A percentile compares a stretch with the other conserved stretches of the same genome.
phyloP scores from a whole-genome alignment of 2,329 filamentous ascomycete species.

The Sporothrix variecibatus region DNA sequence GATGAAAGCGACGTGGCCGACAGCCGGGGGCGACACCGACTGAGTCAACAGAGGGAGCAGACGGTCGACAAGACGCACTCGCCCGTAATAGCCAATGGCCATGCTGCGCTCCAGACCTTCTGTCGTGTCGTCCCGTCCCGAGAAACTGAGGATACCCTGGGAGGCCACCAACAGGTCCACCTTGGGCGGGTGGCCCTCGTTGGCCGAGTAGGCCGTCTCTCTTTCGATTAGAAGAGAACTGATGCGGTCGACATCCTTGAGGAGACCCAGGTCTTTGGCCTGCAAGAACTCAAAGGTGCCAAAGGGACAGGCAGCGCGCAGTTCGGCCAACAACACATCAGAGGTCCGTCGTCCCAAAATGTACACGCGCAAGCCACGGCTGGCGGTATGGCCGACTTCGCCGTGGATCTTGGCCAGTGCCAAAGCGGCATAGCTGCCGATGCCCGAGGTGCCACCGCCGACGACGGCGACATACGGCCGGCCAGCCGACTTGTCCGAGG shows the following conservation, averaged over 20 bases:
- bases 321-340: constrained; percentile 36
- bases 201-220: constrained; percentile 32
- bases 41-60: constrained; percentile 38
- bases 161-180: constrained; percentile 40
- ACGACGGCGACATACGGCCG: constrained; percentile 32
- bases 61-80: constrained; percentile 37
- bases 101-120: constrained; percentile 39
- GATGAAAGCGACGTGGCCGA: constrained; percentile 35
- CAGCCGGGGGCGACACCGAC: constrained; percentile 21
- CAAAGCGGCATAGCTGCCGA: constrained; percentile 29
- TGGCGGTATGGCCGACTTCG: constrained; percentile 16
- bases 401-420: constrained; percentile 29
- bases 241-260: constrained; percentile 40
- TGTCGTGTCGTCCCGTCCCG: constrained; percentile 33
- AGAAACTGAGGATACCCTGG: constrained; percentile 34
- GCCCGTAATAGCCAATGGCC: constrained; percentile 38
- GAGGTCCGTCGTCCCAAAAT: constrained; percentile 36
- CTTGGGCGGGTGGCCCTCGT: constrained; percentile 29
- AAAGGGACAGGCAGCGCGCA: constrained; percentile 35
- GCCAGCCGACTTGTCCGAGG: neutral
- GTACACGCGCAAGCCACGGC: constrained; percentile 37
- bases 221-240: constrained; percentile 35
- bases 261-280: constrained; percentile 37
- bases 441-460: constrained; percentile 32
- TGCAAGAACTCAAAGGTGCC: constrained; percentile 40